A percentile compares a stretch with the other conserved stretches of the same genome.
Evolutionary conservation across 176 grass and related monocot species (phyloP).

Genomic region (Eleusine indica): DNA sequence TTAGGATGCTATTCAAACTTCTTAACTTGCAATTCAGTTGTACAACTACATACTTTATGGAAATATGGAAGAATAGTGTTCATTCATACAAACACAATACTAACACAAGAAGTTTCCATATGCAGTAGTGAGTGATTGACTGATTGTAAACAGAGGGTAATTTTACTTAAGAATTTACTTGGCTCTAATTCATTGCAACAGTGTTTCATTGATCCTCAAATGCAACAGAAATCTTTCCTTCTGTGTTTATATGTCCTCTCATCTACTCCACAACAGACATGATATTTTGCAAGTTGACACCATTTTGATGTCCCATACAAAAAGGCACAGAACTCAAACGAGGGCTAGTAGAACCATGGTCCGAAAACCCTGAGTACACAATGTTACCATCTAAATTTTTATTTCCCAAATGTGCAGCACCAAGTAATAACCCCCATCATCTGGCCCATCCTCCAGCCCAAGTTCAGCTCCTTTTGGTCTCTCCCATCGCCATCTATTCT

Average conservation of each 20-base stretch:
- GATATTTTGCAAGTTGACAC: constrained; percentile 21
- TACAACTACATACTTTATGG: not conserved
- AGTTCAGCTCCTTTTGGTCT: not conserved
- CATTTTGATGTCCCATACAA: constrained; percentile 14
- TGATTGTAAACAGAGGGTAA: not conserved
- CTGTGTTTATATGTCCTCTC: not conserved
- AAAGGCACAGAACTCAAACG: not conserved
- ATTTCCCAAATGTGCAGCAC: not conserved
- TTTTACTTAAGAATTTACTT: not conserved
- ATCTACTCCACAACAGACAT: not conserved
- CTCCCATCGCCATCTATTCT: not conserved
- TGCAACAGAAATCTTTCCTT: not conserved
- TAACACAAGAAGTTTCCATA: constrained; percentile 21
- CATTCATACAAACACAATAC: not conserved
- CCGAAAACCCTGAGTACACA: not conserved
- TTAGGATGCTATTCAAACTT: not conserved
- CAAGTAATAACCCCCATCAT: not conserved
- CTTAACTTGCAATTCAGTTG: not conserved
- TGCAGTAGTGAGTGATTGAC: not conserved
- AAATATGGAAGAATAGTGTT: constrained; percentile 1
- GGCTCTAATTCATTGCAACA: constrained; percentile 8
- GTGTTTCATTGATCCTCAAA: not conserved
- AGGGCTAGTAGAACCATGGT: not conserved
- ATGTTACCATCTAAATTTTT: not conserved
- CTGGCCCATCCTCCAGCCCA: not conserved